Evolutionary conservation across 148 eudicot species (phyloP), one percentile per base, ranked within the genome.

Genomic region (Pouteria glomerata): DNA sequence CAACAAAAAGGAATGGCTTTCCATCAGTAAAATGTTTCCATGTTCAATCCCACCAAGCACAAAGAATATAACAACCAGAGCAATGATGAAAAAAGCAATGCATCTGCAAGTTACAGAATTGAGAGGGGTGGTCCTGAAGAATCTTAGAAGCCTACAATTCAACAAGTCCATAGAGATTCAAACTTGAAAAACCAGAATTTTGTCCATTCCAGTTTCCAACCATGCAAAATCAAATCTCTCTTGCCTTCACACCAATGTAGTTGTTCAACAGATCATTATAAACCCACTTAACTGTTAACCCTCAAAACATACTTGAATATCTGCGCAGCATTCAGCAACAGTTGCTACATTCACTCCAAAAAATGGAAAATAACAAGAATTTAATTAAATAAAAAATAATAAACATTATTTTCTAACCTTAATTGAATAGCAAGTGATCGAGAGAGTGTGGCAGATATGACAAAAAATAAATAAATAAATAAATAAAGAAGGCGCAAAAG

Each of bases 21-120:
- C 71, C 55, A 76, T 68, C 10, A 72, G 27, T 14, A 68, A 76
- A 27, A 73, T 30, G 8, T 70, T 68, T 15, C 62, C 76, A 69
- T 78, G 74, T 75, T 69, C 76, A 39, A 84, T 42, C 29, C 61
- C 77, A 66, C 88, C 80, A 27, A 86, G 71, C 37, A 83, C 42
- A 42, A 85, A 65, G 73, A 86, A 73, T 77, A 86, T 81, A 51
- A 88, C 65, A 27, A 87, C 77, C 74, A 90, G 34, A 68, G 60
- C 85, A 55, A 77, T 33, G 19, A 72, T 77, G 70, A 87, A 74
- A 60, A 91, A 72, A 33, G 78, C 84, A 34, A 86, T 24, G 63
- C 91, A 94, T 83, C 77, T 91, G 68, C 80, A 82, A 21, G 78
- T 76, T 65, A 84, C 19, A n/a, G 85, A 82, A 68, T 81, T 90